Evolutionary conservation across 2,329 filamentous ascomycete species (phyloP), one percentile per base, ranked within the genome.

Genomic region (Aspergillus luchuensis): DNA sequence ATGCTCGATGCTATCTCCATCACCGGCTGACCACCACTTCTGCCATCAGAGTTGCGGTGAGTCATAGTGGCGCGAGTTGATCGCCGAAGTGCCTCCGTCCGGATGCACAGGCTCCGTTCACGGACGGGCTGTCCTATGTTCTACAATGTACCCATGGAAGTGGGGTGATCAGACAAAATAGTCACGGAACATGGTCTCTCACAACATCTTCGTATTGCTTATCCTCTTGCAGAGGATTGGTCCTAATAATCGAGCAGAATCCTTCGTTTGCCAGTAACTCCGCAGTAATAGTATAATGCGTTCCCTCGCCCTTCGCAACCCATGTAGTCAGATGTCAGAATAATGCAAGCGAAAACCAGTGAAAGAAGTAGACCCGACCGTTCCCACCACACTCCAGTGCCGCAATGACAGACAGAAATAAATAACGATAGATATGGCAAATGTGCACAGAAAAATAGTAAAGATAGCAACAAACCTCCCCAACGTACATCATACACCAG

Each of bases 401-500:
- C 61, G 67, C 63, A 62, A 63, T 55, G 61, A 60, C 63, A 56
- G 50, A 56, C 59, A 62, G 57, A 43, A 63, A 57, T 60, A 58
- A 61, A 59, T 56, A 66, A 60, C 47, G 38, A 57, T 60, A 60
- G 47, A 48, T 57, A 60, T 58, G 33, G 52, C 25, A 66, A 60
- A 60, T 56, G 56, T 53, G 60, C 17, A 56, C 11, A 65, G 51
- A 59, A 63, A 64, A 66, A 59, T 61, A 58, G 57, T 62, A 67
- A 66, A 58, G 62, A 67, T 63, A 53, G 64, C 64, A 66, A 63
- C 60, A 65, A 63, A 63, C 66, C 63, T 64, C 64, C 63, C 64
- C 64, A 69, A 68, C 70, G 66, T 74, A 76, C 62, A 71, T 71
- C 66, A 65, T 71, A 71, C 69, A 71, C 52, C 66, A 69, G 65